Evolutionary conservation across 768 basidiomycete genomes (phyloP).

Genomic region (Zangia roseola): DNA sequence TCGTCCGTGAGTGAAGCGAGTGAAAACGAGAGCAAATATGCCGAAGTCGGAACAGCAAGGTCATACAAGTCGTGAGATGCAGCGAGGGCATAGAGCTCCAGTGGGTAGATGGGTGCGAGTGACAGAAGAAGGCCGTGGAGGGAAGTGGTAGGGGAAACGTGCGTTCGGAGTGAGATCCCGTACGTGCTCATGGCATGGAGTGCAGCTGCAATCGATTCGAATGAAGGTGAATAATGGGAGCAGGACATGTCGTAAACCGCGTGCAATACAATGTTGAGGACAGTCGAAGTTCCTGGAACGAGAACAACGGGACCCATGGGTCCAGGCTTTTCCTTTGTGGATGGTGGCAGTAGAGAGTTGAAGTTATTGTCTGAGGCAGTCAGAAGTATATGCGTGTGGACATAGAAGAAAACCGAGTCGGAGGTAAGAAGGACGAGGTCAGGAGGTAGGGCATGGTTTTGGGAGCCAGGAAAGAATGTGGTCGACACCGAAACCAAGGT

Average conservation of each 20-base stretch:
- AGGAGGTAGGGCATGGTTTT: conserved; percentile 52
- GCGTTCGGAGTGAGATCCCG: conserved; percentile 52
- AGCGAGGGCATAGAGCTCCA: conserved; percentile 73
- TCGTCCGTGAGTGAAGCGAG: conserved; percentile 70
- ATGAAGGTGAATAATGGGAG: conserved; percentile 69
- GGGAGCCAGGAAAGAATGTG: conserved; percentile 73
- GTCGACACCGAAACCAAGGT: conserved; percentile 75
- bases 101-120: conserved; percentile 63
- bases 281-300: conserved; percentile 56
- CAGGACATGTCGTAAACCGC: conserved; percentile 70
- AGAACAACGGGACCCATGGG: conserved; percentile 54
- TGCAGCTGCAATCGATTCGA: conserved; percentile 54
- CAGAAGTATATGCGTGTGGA: conserved; percentile 60
- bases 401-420: conserved; percentile 84
- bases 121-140: conserved; percentile 62
- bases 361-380: conserved; percentile 64
- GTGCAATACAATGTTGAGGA: conserved; percentile 75
- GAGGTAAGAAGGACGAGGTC: conserved; percentile 67
- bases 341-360: conserved; percentile 51
- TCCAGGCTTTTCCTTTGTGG: conserved; percentile 37
- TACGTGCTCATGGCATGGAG: conserved; percentile 58
- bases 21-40: conserved; percentile 70
- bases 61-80: conserved; percentile 65
- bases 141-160: conserved; percentile 51
- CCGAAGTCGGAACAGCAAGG: conserved; percentile 72